Evolutionary conservation across 139 green algal species (phyloP).

Genomic region (Picochlorum sp.): DNA sequence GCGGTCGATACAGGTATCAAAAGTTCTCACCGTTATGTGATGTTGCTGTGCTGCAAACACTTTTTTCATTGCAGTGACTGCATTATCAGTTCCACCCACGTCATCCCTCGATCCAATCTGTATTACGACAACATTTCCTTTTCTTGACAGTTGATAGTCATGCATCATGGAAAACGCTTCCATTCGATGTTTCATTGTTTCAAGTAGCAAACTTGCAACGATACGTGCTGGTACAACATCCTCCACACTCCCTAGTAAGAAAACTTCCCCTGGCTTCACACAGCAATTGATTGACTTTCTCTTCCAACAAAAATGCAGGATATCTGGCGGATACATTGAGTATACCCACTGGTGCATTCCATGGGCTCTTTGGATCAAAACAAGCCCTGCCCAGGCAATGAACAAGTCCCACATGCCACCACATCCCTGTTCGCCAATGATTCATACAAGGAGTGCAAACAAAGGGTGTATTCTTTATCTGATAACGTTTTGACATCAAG

Average conservation of each 20-base stretch:
- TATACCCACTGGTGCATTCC: constrained; percentile 17
- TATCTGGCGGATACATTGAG: constrained; percentile 21
- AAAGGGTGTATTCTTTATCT: background rate
- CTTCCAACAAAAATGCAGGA: constrained; percentile 10
- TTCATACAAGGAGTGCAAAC: background rate
- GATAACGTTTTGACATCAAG: background rate
- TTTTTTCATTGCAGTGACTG: background rate
- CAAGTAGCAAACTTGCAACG: constrained; percentile 7
- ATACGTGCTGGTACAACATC: constrained; percentile 10
- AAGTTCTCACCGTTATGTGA: too few relatives aligned
- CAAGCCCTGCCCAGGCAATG: constrained; percentile 18
- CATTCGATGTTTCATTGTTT: constrained; percentile 12
- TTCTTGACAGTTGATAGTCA: background rate
- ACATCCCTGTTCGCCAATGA: constrained; percentile 6
- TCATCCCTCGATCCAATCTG: constrained; percentile 1
- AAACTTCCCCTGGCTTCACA: constrained; percentile 6
- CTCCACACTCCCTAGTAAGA: constrained; percentile 7
- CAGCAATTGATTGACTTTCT: background rate
- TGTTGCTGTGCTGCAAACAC: too few relatives aligned
- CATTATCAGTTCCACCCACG: background rate
- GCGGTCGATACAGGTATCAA: too few relatives aligned
- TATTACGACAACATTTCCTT: background rate
- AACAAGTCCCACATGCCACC: constrained; percentile 18
- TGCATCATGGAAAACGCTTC: constrained; percentile 3
- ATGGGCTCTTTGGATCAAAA: constrained; percentile 21